Evolutionary conservation across 352 stramenopile species (phyloP), one percentile per base, ranked within the genome.

Genomic region (Thraustochytrium striatum): DNA sequence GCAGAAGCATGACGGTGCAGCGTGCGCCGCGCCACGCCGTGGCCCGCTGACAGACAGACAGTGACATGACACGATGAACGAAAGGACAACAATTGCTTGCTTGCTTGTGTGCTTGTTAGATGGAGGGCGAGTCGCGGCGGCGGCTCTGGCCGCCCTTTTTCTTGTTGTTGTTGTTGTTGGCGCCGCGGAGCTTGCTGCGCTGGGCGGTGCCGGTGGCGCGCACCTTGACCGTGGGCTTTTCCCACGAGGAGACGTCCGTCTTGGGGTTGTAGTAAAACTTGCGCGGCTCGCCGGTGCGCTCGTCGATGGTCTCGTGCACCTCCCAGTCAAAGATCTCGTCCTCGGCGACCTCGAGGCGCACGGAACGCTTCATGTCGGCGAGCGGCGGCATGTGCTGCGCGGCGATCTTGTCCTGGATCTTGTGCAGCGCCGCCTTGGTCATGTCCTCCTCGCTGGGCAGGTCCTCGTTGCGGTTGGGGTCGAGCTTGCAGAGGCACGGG

Each of bases 261-360:
- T 50, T 58, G 50, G 19, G 28, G 65, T 75, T 75, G 47, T 55
- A 75, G 65, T 75, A 75, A 43, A 61, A 75, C 0, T 30, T 30
- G 25, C 43, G 43, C 32, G 43, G 11, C 7, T 32, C 32, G 11
- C 65, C 65, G n/a, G 65, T 47, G 19, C 3, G 30, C 39, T 75
- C 65, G 47, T 75, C 65, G 52, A 25, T 9, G 30, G 65, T 16
- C 35, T 55, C 39, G 52, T 75, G 65, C n/a, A 30, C 32, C 50
- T 75, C 65, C 65, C 65, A 75, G 41, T 75, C 52, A 25, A 75
- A 75, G 65, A 75, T 30, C 7, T 75, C 65, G n/a, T 75, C 65
- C 21, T 30, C 32, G 3, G 41, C 3, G 36, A 75, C 50, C 11
- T 55, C n/a, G 30, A 75, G 50, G 47, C 65, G 65, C 44, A 62